Conservation (phyloP, 2,329 filamentous ascomycete genomes). For the Aspergillus eucalypticola region DNA sequence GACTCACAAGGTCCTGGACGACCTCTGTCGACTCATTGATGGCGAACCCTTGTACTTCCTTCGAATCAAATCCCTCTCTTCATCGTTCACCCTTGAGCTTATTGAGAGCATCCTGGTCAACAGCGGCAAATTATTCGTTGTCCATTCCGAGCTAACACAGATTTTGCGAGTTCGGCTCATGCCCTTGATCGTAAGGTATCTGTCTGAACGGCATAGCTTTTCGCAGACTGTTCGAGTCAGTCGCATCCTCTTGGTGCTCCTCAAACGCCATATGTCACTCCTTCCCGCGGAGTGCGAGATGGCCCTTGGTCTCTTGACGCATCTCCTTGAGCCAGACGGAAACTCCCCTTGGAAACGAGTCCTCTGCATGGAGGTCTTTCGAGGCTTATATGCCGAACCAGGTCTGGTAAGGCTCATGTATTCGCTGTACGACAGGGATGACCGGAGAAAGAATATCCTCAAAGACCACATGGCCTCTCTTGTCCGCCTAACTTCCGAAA, state of each 20-base stretch:
- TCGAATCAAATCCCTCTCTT: slow-evolving; percentile 72
- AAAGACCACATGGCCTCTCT: slow-evolving; percentile 83
- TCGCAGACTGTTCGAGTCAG: slow-evolving; percentile 78
- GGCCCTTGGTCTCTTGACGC: slow-evolving; percentile 76
- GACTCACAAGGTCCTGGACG: slow-evolving; percentile 69
- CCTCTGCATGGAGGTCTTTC: slow-evolving; percentile 87
- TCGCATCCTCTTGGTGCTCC: slow-evolving; percentile 77
- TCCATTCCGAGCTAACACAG: slow-evolving; percentile 77
- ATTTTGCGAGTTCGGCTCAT: slow-evolving; percentile 76
- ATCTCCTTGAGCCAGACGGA: slow-evolving; percentile 81
- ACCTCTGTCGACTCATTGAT: slow-evolving; percentile 84
- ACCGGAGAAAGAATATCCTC: slow-evolving; percentile 73
- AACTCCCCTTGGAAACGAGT: slow-evolving; percentile 81
- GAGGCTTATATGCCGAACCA: slow-evolving; percentile 80
- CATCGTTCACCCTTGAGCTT: slow-evolving; percentile 84
- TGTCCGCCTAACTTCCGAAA: slow-evolving; percentile 90
- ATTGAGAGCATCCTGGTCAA: slow-evolving; percentile 89
- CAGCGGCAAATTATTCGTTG: slow-evolving; percentile 75
- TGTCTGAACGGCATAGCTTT: slow-evolving; percentile 78
- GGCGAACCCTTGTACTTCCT: slow-evolving; percentile 81
- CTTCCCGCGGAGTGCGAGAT: slow-evolving; percentile 79
- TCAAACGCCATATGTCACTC: slow-evolving; percentile 74
- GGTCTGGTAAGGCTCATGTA: slow-evolving; percentile 77
- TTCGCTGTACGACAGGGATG: slow-evolving; percentile 71
- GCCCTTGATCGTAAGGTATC: slow-evolving; percentile 74